Percentiles rank a stretch among this genome's conserved stretches.
Evolutionary conservation across 2,329 filamentous ascomycete species (phyloP).

Genomic region (Alternaria postmessia): DNA sequence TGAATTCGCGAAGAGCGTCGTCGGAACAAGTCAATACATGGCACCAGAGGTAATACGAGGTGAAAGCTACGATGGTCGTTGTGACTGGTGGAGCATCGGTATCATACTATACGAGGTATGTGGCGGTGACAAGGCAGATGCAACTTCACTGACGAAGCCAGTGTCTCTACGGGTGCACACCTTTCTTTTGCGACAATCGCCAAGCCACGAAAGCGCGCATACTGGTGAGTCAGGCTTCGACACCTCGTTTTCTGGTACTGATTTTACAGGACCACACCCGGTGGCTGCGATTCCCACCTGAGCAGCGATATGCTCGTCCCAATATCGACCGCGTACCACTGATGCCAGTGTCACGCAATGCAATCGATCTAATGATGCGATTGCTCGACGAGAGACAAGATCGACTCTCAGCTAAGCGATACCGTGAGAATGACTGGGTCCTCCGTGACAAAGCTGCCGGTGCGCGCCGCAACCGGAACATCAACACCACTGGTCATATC

Average conservation of each 20-base stretch:
- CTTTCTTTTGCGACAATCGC: conserved; percentile 83
- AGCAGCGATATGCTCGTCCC: conserved; percentile 61
- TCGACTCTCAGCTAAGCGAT: conserved; percentile 79
- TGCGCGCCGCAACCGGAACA: conserved; percentile 36
- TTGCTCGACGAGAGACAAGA: conserved; percentile 78
- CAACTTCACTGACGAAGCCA: conserved; percentile 32
- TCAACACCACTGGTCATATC: conserved; percentile 61
- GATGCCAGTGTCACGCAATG: conserved; percentile 69
- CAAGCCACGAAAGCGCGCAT: conserved; percentile 88
- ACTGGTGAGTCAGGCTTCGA: conserved; percentile 61
- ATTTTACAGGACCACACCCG: conserved; percentile 70
- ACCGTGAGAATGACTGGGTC: conserved; percentile 69
- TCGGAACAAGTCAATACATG: conserved; percentile 98
- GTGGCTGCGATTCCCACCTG: conserved; percentile 74
- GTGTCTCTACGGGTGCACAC: conserved; percentile 90
- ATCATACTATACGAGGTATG: conserved; percentile 85
- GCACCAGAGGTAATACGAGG: conserved; percentile 90
- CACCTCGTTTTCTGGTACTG: conserved; percentile 9
- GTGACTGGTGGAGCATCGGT: conserved; percentile 97
- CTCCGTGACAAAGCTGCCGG: conserved; percentile 36
- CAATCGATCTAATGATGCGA: conserved; percentile 77
- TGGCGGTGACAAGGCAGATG: background rate
- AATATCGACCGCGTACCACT: conserved; percentile 55
- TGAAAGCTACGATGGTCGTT: conserved; percentile 85
- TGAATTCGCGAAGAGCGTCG: conserved; percentile 80